Evolutionary conservation across 129 eudicot genomes (phyloP).

Genomic region (Flaveria sonorensis): DNA sequence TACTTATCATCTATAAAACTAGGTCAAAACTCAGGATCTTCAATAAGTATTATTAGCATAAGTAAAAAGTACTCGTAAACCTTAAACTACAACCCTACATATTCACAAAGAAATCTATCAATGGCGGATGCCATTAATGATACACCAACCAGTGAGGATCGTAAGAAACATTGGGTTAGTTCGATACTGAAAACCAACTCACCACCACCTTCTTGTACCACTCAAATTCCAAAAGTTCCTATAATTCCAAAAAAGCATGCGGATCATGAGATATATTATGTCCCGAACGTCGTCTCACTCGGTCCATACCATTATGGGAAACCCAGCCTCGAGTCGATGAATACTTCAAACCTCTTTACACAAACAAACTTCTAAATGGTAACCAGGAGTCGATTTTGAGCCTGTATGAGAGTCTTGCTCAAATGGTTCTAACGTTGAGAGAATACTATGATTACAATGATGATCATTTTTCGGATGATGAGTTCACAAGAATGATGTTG

Average conservation of each 20-base stretch:
- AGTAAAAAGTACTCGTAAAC: too few relatives aligned
- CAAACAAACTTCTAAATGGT: neutral
- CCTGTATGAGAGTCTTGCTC: slow-evolving; percentile 1
- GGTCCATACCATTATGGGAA: slow-evolving; percentile 43
- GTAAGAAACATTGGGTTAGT: too few relatives aligned
- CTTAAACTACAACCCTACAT: too few relatives aligned
- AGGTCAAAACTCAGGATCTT: too few relatives aligned
- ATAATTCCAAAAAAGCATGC: neutral
- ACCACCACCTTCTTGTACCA: neutral
- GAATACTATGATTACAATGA: slow-evolving; percentile 23
- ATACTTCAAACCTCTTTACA: slow-evolving; percentile 22
- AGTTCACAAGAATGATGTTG: slow-evolving; percentile 37
- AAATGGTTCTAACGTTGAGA: slow-evolving; percentile 9
- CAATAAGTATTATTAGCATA: too few relatives aligned
- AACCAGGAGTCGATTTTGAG: neutral
- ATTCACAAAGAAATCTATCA: too few relatives aligned
- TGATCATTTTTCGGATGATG: neutral
- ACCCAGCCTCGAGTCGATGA: slow-evolving; percentile 2
- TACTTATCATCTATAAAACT: too few relatives aligned
- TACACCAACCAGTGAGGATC: too few relatives aligned
- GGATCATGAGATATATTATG: slow-evolving; percentile 27
- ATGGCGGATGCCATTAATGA: too few relatives aligned
- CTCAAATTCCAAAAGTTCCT: neutral
- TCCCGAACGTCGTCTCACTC: slow-evolving; percentile 36
- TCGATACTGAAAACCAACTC: too few relatives aligned